A percentile compares a stretch with the other conserved stretches of the same genome.
phyloP scores from a whole-genome alignment of 2,329 filamentous ascomycete species.

The Monosporascus sp. region DNA sequence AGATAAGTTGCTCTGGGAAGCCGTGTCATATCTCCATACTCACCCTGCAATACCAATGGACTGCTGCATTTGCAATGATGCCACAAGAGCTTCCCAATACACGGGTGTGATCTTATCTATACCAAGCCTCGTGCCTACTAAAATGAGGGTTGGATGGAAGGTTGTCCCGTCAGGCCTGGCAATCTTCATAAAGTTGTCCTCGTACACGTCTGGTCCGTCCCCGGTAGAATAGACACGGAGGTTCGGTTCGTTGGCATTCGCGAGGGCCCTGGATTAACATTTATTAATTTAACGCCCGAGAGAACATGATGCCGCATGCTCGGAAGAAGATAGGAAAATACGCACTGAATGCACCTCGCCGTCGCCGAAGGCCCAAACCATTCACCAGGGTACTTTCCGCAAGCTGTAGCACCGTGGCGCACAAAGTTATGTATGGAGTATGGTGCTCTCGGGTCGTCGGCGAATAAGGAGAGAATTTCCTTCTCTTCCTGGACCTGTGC shows the following conservation, averaged over 20 bases:
- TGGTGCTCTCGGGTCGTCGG: conserved; percentile 77
- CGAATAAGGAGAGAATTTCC: conserved; percentile 72
- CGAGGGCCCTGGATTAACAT: conserved; percentile 57
- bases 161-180: conserved; percentile 60
- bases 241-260: conserved; percentile 56
- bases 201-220: conserved; percentile 87
- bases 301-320: neutral
- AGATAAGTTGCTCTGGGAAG: conserved; percentile 3
- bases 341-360: conserved; percentile 87
- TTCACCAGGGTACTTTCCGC: conserved; percentile 91
- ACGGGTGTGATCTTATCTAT: conserved; percentile 92
- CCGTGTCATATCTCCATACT: conserved; percentile 19
- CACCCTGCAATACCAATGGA: conserved; percentile 96
- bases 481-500: conserved; percentile 55
- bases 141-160: conserved; percentile 80
- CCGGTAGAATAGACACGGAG: conserved; percentile 84
- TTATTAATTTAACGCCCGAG: neutral
- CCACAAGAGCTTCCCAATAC: conserved; percentile 90
- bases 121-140: conserved; percentile 83
- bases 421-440: conserved; percentile 97
- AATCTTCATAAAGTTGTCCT: conserved; percentile 76
- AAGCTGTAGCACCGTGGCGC: conserved; percentile 75
- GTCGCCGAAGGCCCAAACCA: conserved; percentile 99
- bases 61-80: conserved; percentile 78
- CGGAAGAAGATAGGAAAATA: conserved; percentile 5